phyloP scores from a whole-genome alignment of 2,329 filamentous ascomycete species.

The Colletotrichum sp. region DNA sequence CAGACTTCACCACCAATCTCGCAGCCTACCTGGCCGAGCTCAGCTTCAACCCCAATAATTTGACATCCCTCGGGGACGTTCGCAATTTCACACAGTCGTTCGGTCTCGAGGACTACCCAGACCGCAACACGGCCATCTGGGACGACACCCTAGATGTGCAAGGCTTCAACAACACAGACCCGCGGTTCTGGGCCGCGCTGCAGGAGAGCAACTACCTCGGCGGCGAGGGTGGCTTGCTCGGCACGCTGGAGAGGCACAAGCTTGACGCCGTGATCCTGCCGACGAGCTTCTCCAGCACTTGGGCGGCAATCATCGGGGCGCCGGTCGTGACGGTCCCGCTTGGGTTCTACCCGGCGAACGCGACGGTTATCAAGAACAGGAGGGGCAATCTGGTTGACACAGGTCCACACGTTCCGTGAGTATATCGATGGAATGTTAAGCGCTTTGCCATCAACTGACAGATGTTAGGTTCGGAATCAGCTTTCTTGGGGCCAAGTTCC shows the following conservation, averaged over 20 bases:
- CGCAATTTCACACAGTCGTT: constrained; percentile 59
- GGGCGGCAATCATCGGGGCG: constrained; percentile 26
- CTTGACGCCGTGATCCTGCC: constrained; percentile 68
- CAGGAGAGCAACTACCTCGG: constrained; percentile 59
- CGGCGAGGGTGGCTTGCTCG: constrained; percentile 64
- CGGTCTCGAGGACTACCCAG: constrained; percentile 62
- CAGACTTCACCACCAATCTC: constrained; percentile 65
- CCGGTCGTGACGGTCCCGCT: constrained; percentile 68
- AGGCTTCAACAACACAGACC: constrained; percentile 61
- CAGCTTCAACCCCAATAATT: constrained; percentile 58
- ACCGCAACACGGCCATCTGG: constrained; percentile 63
- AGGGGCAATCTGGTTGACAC: constrained; percentile 20
- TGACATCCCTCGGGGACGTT: constrained; percentile 57
- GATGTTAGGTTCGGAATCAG: constrained; percentile 58
- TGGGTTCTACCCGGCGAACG: constrained; percentile 42
- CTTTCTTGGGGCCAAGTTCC: constrained; percentile 65
- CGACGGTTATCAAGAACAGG: constrained; percentile 13
- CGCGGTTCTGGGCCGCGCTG: constrained; percentile 62
- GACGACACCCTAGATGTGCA: constrained; percentile 51
- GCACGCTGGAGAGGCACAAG: constrained; percentile 57
- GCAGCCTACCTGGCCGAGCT: constrained; percentile 61
- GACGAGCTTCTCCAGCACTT: constrained; percentile 36
- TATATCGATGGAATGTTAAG: background rate
- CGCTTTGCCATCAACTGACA: background rate
- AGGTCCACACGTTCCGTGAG: constrained; percentile 23